Conservation (phyloP, 805 yeast species). For the Candida boleticola region DNA sequence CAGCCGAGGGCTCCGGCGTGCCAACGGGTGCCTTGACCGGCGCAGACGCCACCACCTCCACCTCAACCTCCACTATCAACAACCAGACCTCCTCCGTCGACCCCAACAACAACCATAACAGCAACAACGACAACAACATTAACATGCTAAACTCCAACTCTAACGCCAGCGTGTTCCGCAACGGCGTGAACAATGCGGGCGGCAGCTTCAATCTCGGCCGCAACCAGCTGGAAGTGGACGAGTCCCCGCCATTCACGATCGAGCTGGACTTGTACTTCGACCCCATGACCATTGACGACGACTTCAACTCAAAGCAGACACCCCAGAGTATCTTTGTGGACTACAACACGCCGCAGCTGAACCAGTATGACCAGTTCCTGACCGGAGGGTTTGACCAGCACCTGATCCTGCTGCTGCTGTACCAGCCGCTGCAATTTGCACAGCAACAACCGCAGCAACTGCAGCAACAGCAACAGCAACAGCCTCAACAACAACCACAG, state of each 20-base stretch:
- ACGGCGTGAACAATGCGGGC: background rate
- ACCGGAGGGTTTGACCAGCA: slow-evolving; percentile 4
- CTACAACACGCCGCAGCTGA: slow-evolving; percentile 2
- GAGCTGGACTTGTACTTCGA: slow-evolving; percentile 30
- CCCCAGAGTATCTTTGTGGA: background rate
- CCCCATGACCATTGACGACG: slow-evolving; percentile 8
- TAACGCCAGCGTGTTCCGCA: background rate
- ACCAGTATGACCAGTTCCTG: slow-evolving; percentile 4
- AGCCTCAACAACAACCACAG: slow-evolving; percentile 1
- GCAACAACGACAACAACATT: background rate
- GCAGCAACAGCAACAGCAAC: slow-evolving; percentile 7
- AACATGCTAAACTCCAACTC: background rate
- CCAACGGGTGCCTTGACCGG: background rate
- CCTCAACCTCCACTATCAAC: background rate
- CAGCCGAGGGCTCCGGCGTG: background rate
- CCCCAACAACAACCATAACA: slow-evolving; percentile 9
- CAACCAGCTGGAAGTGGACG: slow-evolving; percentile 29
- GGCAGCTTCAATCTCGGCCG: background rate
- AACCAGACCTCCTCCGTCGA: slow-evolving; percentile 11
- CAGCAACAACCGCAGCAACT: slow-evolving; percentile 1
- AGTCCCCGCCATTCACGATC: slow-evolving; percentile 35
- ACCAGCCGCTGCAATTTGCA: slow-evolving; percentile 4
- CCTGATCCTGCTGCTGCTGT: slow-evolving; percentile 1
- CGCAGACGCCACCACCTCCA: background rate
- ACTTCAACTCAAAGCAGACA: background rate